Conservation (phyloP, 768 basidiomycete genomes). For the Xerocomellus dryophilus region DNA sequence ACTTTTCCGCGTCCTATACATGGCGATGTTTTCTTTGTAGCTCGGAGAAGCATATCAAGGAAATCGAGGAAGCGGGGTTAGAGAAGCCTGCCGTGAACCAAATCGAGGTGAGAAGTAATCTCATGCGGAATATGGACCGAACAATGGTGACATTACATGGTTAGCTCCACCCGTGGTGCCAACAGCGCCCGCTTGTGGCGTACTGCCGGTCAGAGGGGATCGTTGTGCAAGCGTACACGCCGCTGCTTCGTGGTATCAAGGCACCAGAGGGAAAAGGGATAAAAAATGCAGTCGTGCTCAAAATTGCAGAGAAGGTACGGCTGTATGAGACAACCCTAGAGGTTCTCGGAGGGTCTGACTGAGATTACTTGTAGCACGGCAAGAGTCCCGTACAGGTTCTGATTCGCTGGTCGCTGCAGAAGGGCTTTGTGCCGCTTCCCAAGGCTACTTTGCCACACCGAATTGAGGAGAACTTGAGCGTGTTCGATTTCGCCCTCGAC, state of each 20-base stretch:
- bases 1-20: not conserved
- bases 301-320: slow-evolving; percentile 55
- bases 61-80: slow-evolving; percentile 24
- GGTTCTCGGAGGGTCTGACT: not conserved
- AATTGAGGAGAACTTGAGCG: slow-evolving; percentile 66
- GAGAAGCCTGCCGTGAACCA: slow-evolving; percentile 32
- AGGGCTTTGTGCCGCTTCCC: slow-evolving; percentile 64
- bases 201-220: slow-evolving; percentile 64
- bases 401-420: slow-evolving; percentile 52
- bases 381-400: slow-evolving; percentile 42
- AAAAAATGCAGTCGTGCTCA: slow-evolving; percentile 47
- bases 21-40: slow-evolving; percentile 7
- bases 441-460: slow-evolving; percentile 63
- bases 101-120: slow-evolving; percentile 17
- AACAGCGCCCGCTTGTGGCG: slow-evolving; percentile 70
- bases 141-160: not conserved
- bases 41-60: slow-evolving; percentile 27
- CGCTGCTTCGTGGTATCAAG: slow-evolving; percentile 52
- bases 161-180: slow-evolving; percentile 77
- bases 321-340: not conserved
- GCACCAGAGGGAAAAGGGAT: slow-evolving; percentile 30
- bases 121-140: not conserved
- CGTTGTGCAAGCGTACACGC: slow-evolving; percentile 68
- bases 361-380: slow-evolving; percentile 19
- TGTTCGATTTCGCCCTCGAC: slow-evolving; percentile 71